Base-by-base conservation (phyloP, 2,329 filamentous ascomycete genomes). In the Diaporthe caulivora region DNA sequence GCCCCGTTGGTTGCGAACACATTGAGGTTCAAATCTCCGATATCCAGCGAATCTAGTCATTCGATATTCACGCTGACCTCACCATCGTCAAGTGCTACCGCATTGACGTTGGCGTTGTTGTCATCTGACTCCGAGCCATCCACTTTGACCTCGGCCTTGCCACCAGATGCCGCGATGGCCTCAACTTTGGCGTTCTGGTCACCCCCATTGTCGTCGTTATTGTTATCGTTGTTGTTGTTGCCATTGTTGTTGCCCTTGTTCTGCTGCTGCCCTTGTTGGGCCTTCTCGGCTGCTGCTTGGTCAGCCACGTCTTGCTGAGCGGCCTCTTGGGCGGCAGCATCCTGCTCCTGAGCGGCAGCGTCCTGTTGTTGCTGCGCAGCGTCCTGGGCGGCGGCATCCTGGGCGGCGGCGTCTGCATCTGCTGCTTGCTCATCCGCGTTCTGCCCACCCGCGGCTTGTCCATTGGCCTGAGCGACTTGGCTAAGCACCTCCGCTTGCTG, bases 11-110 rank as follows among this genome's bases (percentile, higher is more conserved):
- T 65, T 1, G 62, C 62, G 21, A 65, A 29, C 29, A 65, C 62
- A 21, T 51, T 65, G 29, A 65, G 62, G 29, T 51, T 65, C 44
- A 65, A 37, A n/a, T 65, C 44, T 6, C 26, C 60, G 5, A 65
- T 9, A 65, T 65, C 62, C 62, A 65, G 62, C 44, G 44, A 51
- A 44, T 65, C 62, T 65, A 65, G 62, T 65, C 62, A 65, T 65
- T 65, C 62, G 44, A 51, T 18, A 3, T 65, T 65, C 0, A 65
- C 62, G 44, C 15, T 65, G 44, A 51, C 62, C 44, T 65, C 44
- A 2, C 62, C 62, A 8, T 65, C 62, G n/a, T 65, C 42, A 13
- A 65, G 17, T 7, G 60, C 60, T 15, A 65, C 60, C 11, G 60
- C 60, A 18, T 65, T 65, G 10, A 65, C 42, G 29, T 65, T 65